Evolutionary conservation across 225 moss, liverwort and hornwort genomes (phyloP).

Genomic region (Marchantia paleacea): DNA sequence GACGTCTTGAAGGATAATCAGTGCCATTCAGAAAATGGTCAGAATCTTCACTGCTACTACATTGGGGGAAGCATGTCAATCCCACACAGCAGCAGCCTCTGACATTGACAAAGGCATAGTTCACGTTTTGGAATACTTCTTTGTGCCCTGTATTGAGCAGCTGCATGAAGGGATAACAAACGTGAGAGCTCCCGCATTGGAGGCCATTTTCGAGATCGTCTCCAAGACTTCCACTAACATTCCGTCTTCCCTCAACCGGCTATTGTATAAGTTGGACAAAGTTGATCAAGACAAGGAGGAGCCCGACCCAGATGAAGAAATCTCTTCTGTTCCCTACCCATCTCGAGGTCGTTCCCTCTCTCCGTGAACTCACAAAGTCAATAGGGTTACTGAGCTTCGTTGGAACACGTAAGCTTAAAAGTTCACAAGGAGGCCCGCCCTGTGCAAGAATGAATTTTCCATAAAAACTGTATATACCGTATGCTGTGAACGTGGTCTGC

Average conservation of each 20-base stretch:
- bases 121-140: conserved; percentile 10
- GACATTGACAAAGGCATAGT: conserved; percentile 7
- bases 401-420: background rate
- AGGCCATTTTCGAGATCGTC: background rate
- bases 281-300: background rate
- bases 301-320: background rate
- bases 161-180: background rate
- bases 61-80: background rate
- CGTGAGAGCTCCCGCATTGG: conserved; percentile 7
- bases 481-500: background rate
- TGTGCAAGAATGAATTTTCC: background rate
- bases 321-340: background rate
- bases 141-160: conserved; percentile 33
- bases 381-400: background rate
- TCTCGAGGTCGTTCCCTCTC: background rate
- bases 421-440: no score
- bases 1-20: background rate
- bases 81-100: background rate
- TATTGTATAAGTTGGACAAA: background rate
- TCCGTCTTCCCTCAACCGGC: background rate
- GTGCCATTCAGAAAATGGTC: conserved; percentile 12
- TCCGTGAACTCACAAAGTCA: background rate
- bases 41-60: background rate
- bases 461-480: background rate
- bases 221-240: background rate